A percentile compares a stretch with the other conserved stretches of the same genome.
phyloP scores from a whole-genome alignment of 202 grass and related monocot species.

The Zizania palustris region DNA sequence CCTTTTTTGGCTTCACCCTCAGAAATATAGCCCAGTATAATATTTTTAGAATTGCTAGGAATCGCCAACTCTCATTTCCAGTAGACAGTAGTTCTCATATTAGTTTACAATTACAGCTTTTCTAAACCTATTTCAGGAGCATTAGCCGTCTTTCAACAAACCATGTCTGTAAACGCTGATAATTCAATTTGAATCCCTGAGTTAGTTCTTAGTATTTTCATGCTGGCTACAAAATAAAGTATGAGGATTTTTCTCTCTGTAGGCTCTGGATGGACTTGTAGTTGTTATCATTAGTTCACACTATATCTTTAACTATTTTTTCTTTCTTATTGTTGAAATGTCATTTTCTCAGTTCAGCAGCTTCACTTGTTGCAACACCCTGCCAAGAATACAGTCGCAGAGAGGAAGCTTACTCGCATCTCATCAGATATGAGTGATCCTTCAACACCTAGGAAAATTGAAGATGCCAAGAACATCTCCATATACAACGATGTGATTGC shows the following conservation, averaged over 20 bases:
- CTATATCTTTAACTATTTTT: background rate
- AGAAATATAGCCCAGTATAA: background rate
- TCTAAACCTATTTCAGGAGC: slow-evolving; percentile 3
- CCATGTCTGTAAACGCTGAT: slow-evolving; percentile 12
- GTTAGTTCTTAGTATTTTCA: background rate
- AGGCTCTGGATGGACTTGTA: background rate
- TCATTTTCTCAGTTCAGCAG: slow-evolving; percentile 69
- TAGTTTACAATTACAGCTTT: slow-evolving; percentile 12
- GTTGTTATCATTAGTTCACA: background rate
- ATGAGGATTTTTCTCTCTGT: background rate
- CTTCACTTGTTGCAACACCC: slow-evolving; percentile 86
- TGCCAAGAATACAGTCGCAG: slow-evolving; percentile 55
- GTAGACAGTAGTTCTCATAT: background rate
- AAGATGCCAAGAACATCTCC: slow-evolving; percentile 91
- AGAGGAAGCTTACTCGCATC: slow-evolving; percentile 61
- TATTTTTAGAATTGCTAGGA: slow-evolving; percentile 18
- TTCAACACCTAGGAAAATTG: slow-evolving; percentile 71
- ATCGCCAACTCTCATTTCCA: slow-evolving; percentile 30
- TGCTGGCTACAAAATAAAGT: background rate
- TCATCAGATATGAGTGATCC: slow-evolving; percentile 79
- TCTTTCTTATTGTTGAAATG: too few relatives aligned
- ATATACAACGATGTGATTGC: slow-evolving; percentile 96
- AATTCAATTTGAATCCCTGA: slow-evolving; percentile 2
- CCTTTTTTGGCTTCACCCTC: background rate
- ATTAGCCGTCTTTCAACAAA: background rate